These are phyloP conservation scores for Tolypocladium album DNA, from an alignment of 2,329 filamentous ascomycete species.

Conservation along the genomic window DNA sequence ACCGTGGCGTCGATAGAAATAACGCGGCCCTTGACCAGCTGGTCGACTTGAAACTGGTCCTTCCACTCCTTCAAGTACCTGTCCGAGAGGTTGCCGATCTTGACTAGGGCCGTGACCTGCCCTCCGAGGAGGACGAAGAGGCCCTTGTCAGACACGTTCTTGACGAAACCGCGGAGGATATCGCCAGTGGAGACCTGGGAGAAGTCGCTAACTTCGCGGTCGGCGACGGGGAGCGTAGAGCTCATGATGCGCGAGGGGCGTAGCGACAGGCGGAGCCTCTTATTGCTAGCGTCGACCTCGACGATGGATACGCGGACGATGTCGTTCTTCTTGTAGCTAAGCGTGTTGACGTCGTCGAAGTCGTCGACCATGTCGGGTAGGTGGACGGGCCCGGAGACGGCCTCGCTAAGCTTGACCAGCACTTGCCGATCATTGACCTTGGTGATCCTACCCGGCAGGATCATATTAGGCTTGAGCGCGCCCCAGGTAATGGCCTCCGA, in stretches of 20 bases:
- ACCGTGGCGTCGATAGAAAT: conserved; percentile 57
- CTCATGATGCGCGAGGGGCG: conserved; percentile 83
- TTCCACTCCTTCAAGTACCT: conserved; percentile 94
- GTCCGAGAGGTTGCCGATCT: conserved; percentile 83
- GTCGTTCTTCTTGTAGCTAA: conserved; percentile 70
- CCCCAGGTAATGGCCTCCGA: conserved; percentile 49
- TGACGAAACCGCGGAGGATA: conserved; percentile 82
- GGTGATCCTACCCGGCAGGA: conserved; percentile 74
- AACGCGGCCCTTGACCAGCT: conserved; percentile 82
- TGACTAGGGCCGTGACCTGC: conserved; percentile 70
- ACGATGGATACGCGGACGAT: conserved; percentile 80
- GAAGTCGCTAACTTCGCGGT: conserved; percentile 63
- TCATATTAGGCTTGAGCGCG: conserved; percentile 65
- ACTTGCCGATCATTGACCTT: conserved; percentile 77
- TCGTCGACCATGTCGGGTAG: conserved; percentile 80
- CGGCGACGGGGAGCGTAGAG: conserved; percentile 69
- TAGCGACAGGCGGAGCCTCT: conserved; percentile 70
- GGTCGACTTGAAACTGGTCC: conserved; percentile 73
- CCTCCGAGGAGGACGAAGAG: conserved; percentile 79
- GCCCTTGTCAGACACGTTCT: conserved; percentile 80
- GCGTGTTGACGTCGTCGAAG: conserved; percentile 68
- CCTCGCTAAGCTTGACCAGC: conserved; percentile 74
- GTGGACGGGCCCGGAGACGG: conserved; percentile 67
- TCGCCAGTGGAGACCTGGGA: conserved; percentile 68
- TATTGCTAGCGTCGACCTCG: conserved; percentile 71